Evolutionary conservation across 768 basidiomycete genomes (phyloP).

Genomic region (Mycena galericulata): DNA sequence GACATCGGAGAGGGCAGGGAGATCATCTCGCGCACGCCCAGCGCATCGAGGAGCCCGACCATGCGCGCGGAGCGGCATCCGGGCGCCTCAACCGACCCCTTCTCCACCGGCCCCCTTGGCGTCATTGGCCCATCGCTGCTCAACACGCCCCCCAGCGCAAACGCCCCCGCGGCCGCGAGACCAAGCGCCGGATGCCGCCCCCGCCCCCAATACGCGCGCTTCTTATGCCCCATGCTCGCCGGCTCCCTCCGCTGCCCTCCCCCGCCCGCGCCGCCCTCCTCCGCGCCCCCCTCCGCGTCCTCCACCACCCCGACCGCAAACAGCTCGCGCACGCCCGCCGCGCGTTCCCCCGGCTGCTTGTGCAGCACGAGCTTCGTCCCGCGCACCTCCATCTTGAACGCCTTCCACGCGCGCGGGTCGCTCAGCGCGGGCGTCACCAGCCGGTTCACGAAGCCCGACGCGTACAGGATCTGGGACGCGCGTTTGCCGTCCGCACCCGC

Average conservation of each 20-base stretch:
- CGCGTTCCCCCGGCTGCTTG: constrained; percentile 82
- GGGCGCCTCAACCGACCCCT: constrained; percentile 82
- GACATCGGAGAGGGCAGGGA: constrained; percentile 35
- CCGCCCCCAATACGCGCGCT: constrained; percentile 64
- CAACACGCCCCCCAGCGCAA: constrained; percentile 8
- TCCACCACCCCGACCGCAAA: constrained; percentile 73
- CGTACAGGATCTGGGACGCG: constrained; percentile 83
- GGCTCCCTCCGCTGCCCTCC: constrained; percentile 49
- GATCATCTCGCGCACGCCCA: constrained; percentile 41
- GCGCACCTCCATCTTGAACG: constrained; percentile 85
- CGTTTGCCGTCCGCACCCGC: constrained; percentile 63
- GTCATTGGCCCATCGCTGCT: neutral
- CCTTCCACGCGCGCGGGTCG: constrained; percentile 80
- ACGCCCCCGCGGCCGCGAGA: constrained; percentile 36
- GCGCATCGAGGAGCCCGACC: constrained; percentile 60
- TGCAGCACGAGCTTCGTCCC: constrained; percentile 90
- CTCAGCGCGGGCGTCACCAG: constrained; percentile 60
- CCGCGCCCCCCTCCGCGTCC: constrained; percentile 51
- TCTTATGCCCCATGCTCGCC: constrained; percentile 35
- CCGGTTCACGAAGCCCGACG: constrained; percentile 82
- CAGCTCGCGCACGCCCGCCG: constrained; percentile 73
- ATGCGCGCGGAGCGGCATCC: constrained; percentile 54
- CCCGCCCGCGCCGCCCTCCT: constrained; percentile 67
- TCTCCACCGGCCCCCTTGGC: constrained; percentile 53
- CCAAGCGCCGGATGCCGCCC: constrained; percentile 60